Evolutionary conservation across 371 early-diverging fungal genomes (phyloP), one percentile per base, ranked within the genome.

Genomic region (Enterocytospora artemiae): DNA sequence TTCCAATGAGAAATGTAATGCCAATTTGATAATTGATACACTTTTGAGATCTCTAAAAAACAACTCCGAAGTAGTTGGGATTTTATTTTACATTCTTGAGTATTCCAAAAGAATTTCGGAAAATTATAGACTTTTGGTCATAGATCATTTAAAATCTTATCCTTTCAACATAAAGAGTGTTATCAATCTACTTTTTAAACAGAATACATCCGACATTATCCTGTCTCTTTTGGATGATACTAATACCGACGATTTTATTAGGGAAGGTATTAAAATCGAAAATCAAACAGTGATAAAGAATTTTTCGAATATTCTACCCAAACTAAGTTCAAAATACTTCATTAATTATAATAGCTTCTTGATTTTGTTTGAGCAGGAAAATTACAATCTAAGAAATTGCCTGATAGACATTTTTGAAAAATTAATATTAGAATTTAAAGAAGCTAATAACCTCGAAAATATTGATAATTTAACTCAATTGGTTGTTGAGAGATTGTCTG

Each of bases 361-460:
- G n/a, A 32, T 51, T 22, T 27, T 71, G 25, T 31, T 56, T 48
- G 59, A 59, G 7, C 33, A 34, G 37, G 71, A 71, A 34, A 4
- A 56, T 33, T 59, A 67, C 57, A 46, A 36, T 48, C 48, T 77
- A 16, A 45, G 77, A 49, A 69, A 59, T 41, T 62, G 73, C 22
- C 50, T 54, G 14, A 41, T 70, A 25, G 77, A 77, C 20, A 60
- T 69, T 30, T 33, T 61, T 36, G 61, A 37, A 43, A 61, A 54
- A 27, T 25, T 75, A 41, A 34, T 64, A 24, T 24, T 27, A n/a
- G 5, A 43, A 3, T 56, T 76, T n/a, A 67, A 60, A 48, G 33
- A 52, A 30, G 20, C 60, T 16, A 20, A 56, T 14, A 69, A 68
- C 34, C 50, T 64, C 22, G 76, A 67, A 45, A 63, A 66, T 25